Base-by-base conservation (phyloP, 202 grass and related monocot genomes). In the Carex sylvatica region DNA sequence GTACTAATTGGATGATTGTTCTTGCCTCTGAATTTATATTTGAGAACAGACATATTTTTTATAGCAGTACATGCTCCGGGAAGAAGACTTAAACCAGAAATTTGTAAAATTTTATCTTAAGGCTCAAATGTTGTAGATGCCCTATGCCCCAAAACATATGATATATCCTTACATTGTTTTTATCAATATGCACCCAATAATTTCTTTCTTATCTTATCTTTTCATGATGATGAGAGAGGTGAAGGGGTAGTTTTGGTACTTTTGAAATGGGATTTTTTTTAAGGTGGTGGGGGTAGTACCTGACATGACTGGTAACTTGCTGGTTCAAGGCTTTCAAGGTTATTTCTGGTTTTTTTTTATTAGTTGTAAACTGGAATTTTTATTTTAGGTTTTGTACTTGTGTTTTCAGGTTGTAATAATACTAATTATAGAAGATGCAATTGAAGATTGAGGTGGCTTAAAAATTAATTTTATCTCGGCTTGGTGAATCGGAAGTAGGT, bases 321-420 rank as follows among this genome's bases (percentile, higher is more conserved):
- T 55, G 49, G 28, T 59, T 35, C 73, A 58, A 77, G 28, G 24
- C n/a, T 76, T 58, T 78, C 28, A 22, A 38, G 73, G 52, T 78
- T 60, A 78, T 78, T 20, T 78, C 30, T 40, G 30, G 30, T 78
- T 58, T 15, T 65, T 28, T 11, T 66, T 80, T 40, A 65, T 80
- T 63, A 5, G 78, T 65, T 80, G n/a, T 40, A 30, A 80, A 28
- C 28, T 82, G 42, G 14, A 53, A 82, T 66, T 82, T 68, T 66
- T 28, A 70, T 70, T 82, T 64, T 78, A 23, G 10, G n/a, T 20
- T 70, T 55, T 54, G 55, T 11, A 52, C 24, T 65, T 56, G 0
- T 70, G 22, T 19, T 70, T 70, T 19, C 62, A 82, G 80, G 80
- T 82, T 52, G 44, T 20, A 67, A 70, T 78, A 55, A 78, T 60